A percentile compares a stretch with the other conserved stretches of the same genome.
These are phyloP conservation scores for Silene vulgaris DNA, from an alignment of 179 eudicot genomes.

Conservation along the genomic window DNA sequence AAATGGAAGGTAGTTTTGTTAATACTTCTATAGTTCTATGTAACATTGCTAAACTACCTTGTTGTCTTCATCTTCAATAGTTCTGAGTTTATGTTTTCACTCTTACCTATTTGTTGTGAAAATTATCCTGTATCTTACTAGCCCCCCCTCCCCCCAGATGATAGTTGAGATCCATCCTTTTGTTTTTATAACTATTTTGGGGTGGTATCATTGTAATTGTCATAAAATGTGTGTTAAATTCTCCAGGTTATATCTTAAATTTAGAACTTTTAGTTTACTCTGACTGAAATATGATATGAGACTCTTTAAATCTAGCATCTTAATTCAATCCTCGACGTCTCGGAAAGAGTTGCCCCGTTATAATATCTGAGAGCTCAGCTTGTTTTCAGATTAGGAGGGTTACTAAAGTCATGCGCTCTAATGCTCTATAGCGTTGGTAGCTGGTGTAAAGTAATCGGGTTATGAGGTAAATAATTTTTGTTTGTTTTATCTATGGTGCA, in stretches of 20 bases:
- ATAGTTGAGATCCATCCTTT: background rate
- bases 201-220: background rate
- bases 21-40: background rate
- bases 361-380: background rate
- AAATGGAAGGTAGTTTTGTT: slow-evolving; percentile 54
- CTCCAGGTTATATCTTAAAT: background rate
- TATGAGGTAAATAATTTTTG: background rate
- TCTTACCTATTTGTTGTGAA: background rate
- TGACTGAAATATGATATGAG: background rate
- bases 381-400: background rate
- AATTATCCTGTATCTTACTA: background rate
- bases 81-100: background rate
- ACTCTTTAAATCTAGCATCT: background rate
- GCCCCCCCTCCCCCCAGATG: background rate
- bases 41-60: slow-evolving; percentile 5
- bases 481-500: slow-evolving; percentile 29
- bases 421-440: background rate
- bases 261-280: background rate
- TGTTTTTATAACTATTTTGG: background rate
- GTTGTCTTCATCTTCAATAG: background rate
- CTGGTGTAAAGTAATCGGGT: background rate
- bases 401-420: background rate
- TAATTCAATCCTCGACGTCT: too few species aligned
- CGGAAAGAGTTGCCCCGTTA: background rate
- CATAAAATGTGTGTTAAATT: background rate